These are phyloP conservation scores for Crithidia acanthocephali DNA, from an alignment of 208 protist species.

Conservation along the genomic window DNA sequence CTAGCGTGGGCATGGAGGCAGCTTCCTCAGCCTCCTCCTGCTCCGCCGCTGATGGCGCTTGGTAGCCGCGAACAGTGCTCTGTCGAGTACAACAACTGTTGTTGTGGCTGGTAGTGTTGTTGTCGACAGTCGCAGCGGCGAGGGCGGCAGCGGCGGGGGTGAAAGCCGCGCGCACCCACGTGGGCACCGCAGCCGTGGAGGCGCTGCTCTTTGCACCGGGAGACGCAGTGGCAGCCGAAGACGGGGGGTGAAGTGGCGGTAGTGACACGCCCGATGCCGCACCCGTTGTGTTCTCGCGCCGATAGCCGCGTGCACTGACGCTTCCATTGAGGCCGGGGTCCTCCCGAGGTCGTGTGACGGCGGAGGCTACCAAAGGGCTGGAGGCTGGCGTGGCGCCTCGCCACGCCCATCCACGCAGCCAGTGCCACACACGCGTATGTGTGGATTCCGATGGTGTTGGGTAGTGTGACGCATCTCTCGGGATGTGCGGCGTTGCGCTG, in stretches of 20 bases:
- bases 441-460: neutral
- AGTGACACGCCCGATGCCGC: neutral
- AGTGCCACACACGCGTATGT: slow-evolving; percentile 1
- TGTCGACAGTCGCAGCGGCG: neutral
- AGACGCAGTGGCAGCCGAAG: neutral
- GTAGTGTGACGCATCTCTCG: neutral
- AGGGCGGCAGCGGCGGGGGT: slow-evolving; percentile 7
- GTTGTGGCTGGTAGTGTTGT: neutral
- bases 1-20: neutral
- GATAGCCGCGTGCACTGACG: neutral
- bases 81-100: neutral
- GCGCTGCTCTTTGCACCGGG: neutral
- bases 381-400: neutral
- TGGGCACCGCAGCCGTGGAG: neutral
- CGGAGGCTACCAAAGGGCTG: neutral
- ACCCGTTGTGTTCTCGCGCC: neutral
- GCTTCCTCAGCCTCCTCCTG: neutral
- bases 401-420: slow-evolving; percentile 12
- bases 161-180: slow-evolving; percentile 32
- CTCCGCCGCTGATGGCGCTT: neutral
- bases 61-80: too few species aligned
- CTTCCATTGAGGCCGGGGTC: neutral
- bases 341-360: neutral
- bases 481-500: neutral
- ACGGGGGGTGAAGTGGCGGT: neutral